A percentile compares a stretch with the other conserved stretches of the same genome.
These are phyloP conservation scores for Botrytis squamosa DNA, from an alignment of 2,329 filamentous ascomycete genomes.

Conservation along the genomic window DNA sequence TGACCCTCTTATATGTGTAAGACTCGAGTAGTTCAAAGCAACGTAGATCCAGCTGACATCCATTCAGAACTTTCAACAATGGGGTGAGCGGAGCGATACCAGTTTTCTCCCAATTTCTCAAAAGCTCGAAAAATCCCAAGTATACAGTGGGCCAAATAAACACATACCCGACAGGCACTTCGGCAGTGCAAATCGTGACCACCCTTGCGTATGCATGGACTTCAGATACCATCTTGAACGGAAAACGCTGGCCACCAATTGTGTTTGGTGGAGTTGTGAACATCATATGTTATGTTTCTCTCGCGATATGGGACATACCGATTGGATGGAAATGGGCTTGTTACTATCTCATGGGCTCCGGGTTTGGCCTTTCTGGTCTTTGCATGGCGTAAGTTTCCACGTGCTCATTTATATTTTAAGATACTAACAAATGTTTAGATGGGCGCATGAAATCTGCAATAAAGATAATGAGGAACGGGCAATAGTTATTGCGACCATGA, in stretches of 20 bases:
- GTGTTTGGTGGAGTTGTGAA: slow-evolving; percentile 47
- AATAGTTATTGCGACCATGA: slow-evolving; percentile 64
- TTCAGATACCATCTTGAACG: slow-evolving; percentile 32
- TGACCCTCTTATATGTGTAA: slow-evolving; percentile 32
- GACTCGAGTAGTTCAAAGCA: not conserved
- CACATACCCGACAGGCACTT: slow-evolving; percentile 36
- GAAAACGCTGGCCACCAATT: slow-evolving; percentile 44
- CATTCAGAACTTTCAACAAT: slow-evolving; percentile 17
- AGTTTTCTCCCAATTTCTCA: slow-evolving; percentile 46
- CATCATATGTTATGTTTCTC: slow-evolving; percentile 24
- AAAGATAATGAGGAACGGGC: slow-evolving; percentile 64
- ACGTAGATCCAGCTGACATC: not conserved
- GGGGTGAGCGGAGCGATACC: not conserved
- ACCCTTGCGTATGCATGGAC: slow-evolving; percentile 37
- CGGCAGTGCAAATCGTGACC: slow-evolving; percentile 31
- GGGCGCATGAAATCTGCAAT: slow-evolving; percentile 55
- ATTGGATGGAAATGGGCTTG: slow-evolving; percentile 62
- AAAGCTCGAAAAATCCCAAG: slow-evolving; percentile 40
- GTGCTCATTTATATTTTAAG: not conserved
- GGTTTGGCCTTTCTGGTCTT: slow-evolving; percentile 42
- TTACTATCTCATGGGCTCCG: slow-evolving; percentile 48
- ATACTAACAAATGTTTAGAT: slow-evolving; percentile 37
- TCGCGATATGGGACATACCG: slow-evolving; percentile 50
- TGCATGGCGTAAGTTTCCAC: slow-evolving; percentile 44
- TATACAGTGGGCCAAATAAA: slow-evolving; percentile 39